Evolutionary conservation across 2,329 filamentous ascomycete genomes (phyloP).

Genomic region (Bisporella sp.): DNA sequence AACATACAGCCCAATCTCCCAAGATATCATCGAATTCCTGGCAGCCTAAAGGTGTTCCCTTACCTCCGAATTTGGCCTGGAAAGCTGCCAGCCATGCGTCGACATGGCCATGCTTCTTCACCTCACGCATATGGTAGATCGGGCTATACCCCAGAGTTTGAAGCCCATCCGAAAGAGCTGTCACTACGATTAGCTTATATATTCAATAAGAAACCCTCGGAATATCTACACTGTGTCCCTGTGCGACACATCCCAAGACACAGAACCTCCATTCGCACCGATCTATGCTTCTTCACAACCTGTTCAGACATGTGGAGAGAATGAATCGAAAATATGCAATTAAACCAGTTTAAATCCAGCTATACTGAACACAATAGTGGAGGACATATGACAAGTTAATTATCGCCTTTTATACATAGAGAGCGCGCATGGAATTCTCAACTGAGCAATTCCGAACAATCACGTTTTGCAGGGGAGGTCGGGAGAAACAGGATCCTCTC

Average conservation of each 20-base stretch:
- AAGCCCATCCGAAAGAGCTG: slow-evolving; percentile 10
- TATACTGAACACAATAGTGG: no score
- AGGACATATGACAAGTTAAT: no score
- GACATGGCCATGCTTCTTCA: slow-evolving; percentile 6
- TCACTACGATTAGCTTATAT: not conserved
- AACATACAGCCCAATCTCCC: slow-evolving; percentile 3
- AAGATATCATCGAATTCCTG: slow-evolving; percentile 9
- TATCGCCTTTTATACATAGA: no score
- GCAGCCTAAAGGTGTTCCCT: slow-evolving; percentile 1
- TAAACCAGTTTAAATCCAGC: no score
- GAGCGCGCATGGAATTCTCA: no score
- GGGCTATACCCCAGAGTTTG: slow-evolving; percentile 2
- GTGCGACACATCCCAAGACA: slow-evolving; percentile 7
- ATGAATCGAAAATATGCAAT: no score
- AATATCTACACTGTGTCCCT: slow-evolving; percentile 8
- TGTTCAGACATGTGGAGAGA: no score
- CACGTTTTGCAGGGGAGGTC: no score
- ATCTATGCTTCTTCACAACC: no score
- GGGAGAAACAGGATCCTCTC: no score
- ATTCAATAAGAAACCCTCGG: not conserved
- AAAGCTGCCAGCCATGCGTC: slow-evolving; percentile 4
- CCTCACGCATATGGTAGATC: slow-evolving; percentile 10
- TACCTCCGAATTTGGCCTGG: slow-evolving; percentile 6
- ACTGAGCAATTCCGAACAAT: no score
- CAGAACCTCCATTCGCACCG: slow-evolving; percentile 5